A percentile compares a stretch with the other conserved stretches of the same genome.
Conservation (phyloP, 148 eudicot genomes). For the Cornus controversa region DNA sequence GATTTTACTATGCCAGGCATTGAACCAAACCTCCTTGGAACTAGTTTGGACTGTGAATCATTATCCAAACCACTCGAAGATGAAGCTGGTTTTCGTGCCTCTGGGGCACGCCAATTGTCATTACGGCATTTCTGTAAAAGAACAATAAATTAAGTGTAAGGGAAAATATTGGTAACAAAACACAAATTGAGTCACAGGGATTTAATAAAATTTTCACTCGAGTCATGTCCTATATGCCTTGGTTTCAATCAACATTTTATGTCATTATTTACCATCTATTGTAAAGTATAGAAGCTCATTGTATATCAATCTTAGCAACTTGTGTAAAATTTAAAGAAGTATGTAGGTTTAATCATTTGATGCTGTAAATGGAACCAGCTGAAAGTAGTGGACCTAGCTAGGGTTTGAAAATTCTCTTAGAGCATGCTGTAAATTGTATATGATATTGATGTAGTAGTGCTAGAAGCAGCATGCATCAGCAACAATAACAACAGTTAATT, state of each 20-base stretch:
- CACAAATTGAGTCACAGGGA: too few relatives aligned
- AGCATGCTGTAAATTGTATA: neutral
- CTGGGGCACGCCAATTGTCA: constrained; percentile 14
- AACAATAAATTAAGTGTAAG: neutral
- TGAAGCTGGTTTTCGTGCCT: neutral
- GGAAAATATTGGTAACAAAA: too few relatives aligned
- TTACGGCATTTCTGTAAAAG: constrained; percentile 16
- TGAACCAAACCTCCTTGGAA: constrained; percentile 9
- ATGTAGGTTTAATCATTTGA: neutral
- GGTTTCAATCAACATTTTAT: neutral
- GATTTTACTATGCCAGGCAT: constrained; percentile 9
- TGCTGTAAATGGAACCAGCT: neutral
- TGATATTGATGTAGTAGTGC: neutral
- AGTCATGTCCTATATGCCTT: too few relatives aligned
- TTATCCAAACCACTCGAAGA: neutral
- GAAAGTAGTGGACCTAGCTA: neutral
- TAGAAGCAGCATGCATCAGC: too few relatives aligned
- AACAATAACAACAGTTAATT: too few relatives aligned
- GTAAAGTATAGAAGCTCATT: neutral
- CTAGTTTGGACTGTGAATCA: neutral
- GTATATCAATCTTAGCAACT: neutral
- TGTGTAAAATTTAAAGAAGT: neutral
- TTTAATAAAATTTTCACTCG: too few relatives aligned
- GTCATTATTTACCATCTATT: neutral
- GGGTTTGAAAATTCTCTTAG: neutral